Base-by-base conservation (phyloP, 2,329 filamentous ascomycete genomes). In the Ilyonectria robusta region DNA sequence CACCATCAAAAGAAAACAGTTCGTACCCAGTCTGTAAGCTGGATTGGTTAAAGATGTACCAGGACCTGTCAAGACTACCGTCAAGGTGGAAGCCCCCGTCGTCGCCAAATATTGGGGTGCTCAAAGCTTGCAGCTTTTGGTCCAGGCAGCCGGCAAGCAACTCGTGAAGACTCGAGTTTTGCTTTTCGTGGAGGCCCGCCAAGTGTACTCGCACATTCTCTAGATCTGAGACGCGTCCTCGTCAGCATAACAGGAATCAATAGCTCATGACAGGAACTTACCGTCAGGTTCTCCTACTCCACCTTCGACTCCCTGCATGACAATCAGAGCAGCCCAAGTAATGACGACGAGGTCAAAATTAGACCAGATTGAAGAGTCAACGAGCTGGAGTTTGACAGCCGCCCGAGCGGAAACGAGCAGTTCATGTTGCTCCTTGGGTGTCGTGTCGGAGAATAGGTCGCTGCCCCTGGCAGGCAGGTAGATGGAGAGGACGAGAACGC, bases 321-420 rank as follows among this genome's bases (percentile, higher is more conserved):
- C 81, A n/a, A 84, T 81, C 9, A 84, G 70, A 2, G 82, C 81
- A 6, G 82, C 82, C 82, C 81, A 83, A 0, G 82, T 83, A 57
- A 84, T 84, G 69, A 84, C 81, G 21, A 83, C 78, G 1, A 84
- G 71, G 47, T 84, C 82, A 78, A 80, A 84, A 50, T 84, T 84
- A 4, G 81, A 78, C 82, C 82, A 84, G 61, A 84, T 84, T 1
- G 79, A 78, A 23, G 78, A 72, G 58, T 84, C 82, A n/a, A 79
- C 75, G 4, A 79, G 75, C 48, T 83, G 81, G 2, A 84, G 70
- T 63, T 79, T 80, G 19, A 84, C 70, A 0, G 82, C 79, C 1
- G 81, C 80, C 15, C 81, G 74, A 2, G 82, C 81, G 2, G 82
- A 84, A 2, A 83, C 74, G 0, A 84, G 69, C 15, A 84, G 73